These are phyloP conservation scores for Cordia subcordata DNA, from an alignment of 257 asterid genomes.

Conservation along the genomic window DNA sequence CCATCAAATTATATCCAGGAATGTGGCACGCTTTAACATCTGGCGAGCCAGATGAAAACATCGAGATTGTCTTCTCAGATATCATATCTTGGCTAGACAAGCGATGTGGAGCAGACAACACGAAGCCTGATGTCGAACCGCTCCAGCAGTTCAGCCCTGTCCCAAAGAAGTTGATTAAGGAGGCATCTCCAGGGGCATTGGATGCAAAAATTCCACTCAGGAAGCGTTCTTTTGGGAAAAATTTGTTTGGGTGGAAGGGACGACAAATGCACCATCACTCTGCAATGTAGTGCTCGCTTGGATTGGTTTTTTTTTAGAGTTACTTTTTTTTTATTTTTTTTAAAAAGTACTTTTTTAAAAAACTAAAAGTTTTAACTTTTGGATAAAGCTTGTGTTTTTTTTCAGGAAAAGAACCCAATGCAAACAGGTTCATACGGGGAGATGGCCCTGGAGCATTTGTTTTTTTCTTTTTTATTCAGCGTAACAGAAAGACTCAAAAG, in stretches of 20 bases:
- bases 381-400: too few relatives aligned
- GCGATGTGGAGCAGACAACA: conserved; percentile 21
- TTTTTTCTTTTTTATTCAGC: too few relatives aligned
- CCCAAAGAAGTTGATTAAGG: conserved; percentile 10
- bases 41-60: conserved; percentile 46
- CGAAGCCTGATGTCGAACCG: not conserved
- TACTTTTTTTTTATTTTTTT: too few relatives aligned
- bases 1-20: conserved; percentile 75
- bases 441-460: too few relatives aligned
- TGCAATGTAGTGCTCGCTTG: conserved; percentile 39
- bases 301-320: too few relatives aligned
- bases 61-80: conserved; percentile 62
- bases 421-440: too few relatives aligned
- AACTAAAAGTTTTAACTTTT: too few relatives aligned
- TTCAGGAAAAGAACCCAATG: too few relatives aligned
- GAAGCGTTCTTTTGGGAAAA: conserved; percentile 27
- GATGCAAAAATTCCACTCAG: conserved; percentile 13
- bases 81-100: conserved; percentile 78
- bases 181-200: conserved; percentile 18
- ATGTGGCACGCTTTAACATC: conserved; percentile 66
- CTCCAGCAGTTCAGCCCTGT: conserved; percentile 1
- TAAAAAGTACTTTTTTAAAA: too few relatives aligned
- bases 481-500: too few relatives aligned
- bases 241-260: conserved; percentile 58
- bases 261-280: conserved; percentile 44